Evolutionary conservation across 495 filamentous ascomycete species (phyloP), one percentile per base, ranked within the genome.

Genomic region (Neurospora sp.): DNA sequence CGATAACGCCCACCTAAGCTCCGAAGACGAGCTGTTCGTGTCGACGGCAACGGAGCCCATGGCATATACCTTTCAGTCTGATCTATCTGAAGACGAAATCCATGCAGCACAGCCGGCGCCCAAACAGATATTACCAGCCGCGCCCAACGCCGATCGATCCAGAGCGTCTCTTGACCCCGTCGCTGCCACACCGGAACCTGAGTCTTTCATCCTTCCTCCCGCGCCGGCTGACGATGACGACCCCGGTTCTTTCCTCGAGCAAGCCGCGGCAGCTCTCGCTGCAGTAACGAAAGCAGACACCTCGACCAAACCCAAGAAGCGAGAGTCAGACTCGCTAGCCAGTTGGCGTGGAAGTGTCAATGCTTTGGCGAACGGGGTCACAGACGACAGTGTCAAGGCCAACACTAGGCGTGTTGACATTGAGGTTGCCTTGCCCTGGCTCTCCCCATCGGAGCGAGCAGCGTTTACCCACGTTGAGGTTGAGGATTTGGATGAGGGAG

Each of bases 71-170:
- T 79, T 78, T 31, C 73, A 79, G 35, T 76, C 75, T 8, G 76
- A 77, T 10, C 53, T 76, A 2, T 77, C 77, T 14, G 78, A 80
- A 44, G 70, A 77, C 53, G 76, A 77, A 5, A 72, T 70, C 10
- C 37, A 40, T 2, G 38, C 48, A 1, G 48, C 48, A 59, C 48
- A 59, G 48, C 48, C 59, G 1, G 61, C 61, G 44, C 41, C 37
- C 20, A 9, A 45, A 7, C 31, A 38, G 22, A 31, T 68, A 38
- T 27, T 27, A 4, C 42, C 44, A 17, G 12, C 45, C 22, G 9
- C 22, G 3, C 31, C 70, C 68, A 12, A 22, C 71, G 68, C 44
- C 68, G 7, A 61, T 31, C 53, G 53, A 1, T 17, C 53, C 14
- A 35, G 22, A 8, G 7, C 6, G 3, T 65, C 27, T 35, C 53